These are phyloP conservation scores for Pseudozyma flocculosa DNA, from an alignment of 1,284 basidiomycete species.

Conservation along the genomic window DNA sequence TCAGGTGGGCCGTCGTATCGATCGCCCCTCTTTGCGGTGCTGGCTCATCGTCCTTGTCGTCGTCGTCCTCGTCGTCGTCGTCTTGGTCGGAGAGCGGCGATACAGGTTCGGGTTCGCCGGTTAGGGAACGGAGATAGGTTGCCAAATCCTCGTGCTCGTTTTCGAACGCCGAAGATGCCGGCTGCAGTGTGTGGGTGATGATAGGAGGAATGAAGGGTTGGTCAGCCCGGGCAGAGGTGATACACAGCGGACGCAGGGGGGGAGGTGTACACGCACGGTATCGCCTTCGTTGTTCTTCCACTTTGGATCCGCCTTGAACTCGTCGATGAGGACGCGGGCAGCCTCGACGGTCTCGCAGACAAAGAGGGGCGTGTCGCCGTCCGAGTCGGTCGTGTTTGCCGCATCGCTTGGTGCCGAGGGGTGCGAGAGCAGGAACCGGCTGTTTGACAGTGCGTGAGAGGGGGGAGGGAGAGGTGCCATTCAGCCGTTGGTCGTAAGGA, in stretches of 20 bases:
- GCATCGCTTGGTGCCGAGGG: constrained; percentile 22
- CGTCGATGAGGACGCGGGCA: constrained; percentile 46
- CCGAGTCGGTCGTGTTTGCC: constrained; percentile 44
- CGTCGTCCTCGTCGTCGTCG: constrained; percentile 14
- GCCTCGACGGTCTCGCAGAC: constrained; percentile 48
- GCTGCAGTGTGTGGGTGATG: no score
- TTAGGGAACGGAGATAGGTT: constrained; percentile 34
- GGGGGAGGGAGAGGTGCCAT: no score
- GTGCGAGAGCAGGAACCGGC: constrained; percentile 42
- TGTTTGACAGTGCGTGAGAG: no score
- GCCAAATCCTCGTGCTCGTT: constrained; percentile 46
- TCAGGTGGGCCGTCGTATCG: neutral
- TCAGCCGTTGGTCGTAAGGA: no score
- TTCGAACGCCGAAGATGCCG: constrained; percentile 44
- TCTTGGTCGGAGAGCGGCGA: constrained; percentile 8
- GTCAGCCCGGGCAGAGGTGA: neutral
- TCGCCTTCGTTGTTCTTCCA: constrained; percentile 43
- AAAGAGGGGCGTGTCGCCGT: constrained; percentile 55
- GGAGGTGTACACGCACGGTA: constrained; percentile 31
- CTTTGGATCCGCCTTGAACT: constrained; percentile 45
- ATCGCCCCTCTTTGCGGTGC: neutral
- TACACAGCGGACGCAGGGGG: no score
- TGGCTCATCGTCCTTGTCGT: constrained; percentile 25
- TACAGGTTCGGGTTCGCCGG: constrained; percentile 25
- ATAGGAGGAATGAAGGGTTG: no score